Conservation (phyloP, 202 grass and related monocot genomes). For the Zoysia matrella region DNA sequence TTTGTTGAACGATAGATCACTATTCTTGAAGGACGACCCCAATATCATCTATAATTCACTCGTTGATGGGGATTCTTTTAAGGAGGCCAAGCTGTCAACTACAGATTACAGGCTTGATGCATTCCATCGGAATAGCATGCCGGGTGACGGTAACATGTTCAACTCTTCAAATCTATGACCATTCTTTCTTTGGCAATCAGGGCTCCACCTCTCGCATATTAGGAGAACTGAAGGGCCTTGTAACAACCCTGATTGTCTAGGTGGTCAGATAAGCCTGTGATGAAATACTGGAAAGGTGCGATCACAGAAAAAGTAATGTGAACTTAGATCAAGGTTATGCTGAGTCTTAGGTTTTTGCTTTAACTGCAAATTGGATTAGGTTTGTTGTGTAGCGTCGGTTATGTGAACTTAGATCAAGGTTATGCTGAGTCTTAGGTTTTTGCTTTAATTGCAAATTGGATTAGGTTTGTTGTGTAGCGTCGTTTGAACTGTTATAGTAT, state of each 20-base stretch:
- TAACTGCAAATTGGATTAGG: conserved; percentile 9
- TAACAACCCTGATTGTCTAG: neutral
- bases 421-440: neutral
- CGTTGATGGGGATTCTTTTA: neutral
- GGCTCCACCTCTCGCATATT: neutral
- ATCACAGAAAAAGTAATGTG: neutral
- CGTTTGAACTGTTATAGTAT: neutral
- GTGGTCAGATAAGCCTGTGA: neutral
- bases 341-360: neutral
- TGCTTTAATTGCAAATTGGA: conserved; percentile 6
- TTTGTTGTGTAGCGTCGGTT: neutral
- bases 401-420: neutral
- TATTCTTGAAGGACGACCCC: neutral
- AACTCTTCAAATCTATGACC: conserved; percentile 6
- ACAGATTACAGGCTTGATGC: conserved; percentile 5
- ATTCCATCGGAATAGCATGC: conserved; percentile 17
- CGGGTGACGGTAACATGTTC: neutral
- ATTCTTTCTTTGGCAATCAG: neutral
- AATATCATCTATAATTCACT: neutral
- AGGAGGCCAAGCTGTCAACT: neutral
- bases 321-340: neutral
- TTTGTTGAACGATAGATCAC: neutral
- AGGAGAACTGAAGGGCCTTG: neutral
- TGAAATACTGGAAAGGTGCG: neutral
- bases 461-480: neutral